A percentile compares a stretch with the other conserved stretches of the same genome.
These are phyloP conservation scores for Neofusicoccum umdonicola DNA, from an alignment of 2,329 filamentous ascomycete species.

Conservation along the genomic window DNA sequence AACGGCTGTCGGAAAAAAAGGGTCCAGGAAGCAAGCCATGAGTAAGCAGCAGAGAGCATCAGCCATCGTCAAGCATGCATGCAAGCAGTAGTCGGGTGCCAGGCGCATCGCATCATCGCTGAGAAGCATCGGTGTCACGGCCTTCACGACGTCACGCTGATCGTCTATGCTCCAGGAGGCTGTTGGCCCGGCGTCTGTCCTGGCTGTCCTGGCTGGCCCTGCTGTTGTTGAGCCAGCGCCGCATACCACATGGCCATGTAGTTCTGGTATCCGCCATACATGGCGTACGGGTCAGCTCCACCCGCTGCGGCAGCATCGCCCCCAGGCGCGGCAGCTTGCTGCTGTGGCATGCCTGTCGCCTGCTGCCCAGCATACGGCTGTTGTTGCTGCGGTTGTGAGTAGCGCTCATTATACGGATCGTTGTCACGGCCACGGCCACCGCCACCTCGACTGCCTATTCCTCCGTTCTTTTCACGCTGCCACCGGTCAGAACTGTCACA, in stretches of 20 bases:
- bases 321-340: constrained; percentile 45
- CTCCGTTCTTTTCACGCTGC: constrained; percentile 49
- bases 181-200: constrained; percentile 23
- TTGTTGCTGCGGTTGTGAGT: constrained; percentile 49
- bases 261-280: constrained; percentile 79
- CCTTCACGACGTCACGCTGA: constrained; percentile 26
- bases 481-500: constrained; percentile 22
- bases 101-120: constrained; percentile 22
- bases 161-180: constrained; percentile 34
- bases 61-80: constrained; percentile 32
- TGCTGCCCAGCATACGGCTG: constrained; percentile 37
- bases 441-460: constrained; percentile 35
- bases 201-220: constrained; percentile 14
- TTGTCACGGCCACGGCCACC: constrained; percentile 38
- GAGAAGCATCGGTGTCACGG: constrained; percentile 37
- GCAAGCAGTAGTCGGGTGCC: constrained; percentile 34
- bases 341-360: constrained; percentile 29
- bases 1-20: constrained; percentile 15
- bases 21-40: constrained; percentile 14
- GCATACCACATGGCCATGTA: constrained; percentile 81
- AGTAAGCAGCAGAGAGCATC: constrained; percentile 23
- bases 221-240: constrained; percentile 57
- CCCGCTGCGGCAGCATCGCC: constrained; percentile 58
- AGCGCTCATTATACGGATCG: constrained; percentile 39
- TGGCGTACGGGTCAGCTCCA: constrained; percentile 59